phyloP scores from a whole-genome alignment of 2,329 filamentous ascomycete genomes.

The Fusarium aywerte region DNA sequence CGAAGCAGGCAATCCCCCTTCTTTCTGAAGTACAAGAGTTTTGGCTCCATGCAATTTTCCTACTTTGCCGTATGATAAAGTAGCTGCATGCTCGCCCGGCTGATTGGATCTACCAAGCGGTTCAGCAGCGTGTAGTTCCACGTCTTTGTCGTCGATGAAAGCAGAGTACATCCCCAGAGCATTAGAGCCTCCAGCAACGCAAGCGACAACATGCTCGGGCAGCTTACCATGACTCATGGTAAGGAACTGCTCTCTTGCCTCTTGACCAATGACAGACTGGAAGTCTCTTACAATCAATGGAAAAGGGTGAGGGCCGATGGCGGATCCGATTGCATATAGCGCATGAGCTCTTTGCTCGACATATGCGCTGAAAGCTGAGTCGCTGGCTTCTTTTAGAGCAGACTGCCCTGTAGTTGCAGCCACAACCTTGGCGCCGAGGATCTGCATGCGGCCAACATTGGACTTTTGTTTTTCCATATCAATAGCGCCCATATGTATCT shows the following conservation, averaged over 20 bases:
- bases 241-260: conserved; percentile 6
- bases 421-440: neutral
- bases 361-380: conserved; percentile 5
- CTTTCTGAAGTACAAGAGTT: conserved; percentile 5
- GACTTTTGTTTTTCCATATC: conserved; percentile 16
- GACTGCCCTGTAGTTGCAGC: conserved; percentile 7
- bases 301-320: conserved; percentile 14
- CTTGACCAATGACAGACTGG: conserved; percentile 11
- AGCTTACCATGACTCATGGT: neutral
- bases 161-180: conserved; percentile 9
- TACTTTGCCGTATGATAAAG: neutral
- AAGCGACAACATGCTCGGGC: conserved; percentile 8
- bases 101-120: neutral
- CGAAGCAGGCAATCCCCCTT: neutral
- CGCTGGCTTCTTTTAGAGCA: conserved; percentile 13
- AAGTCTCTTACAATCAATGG: conserved; percentile 13
- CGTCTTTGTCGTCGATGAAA: neutral
- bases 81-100: conserved; percentile 7
- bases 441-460: conserved; percentile 9
- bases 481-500: conserved; percentile 10
- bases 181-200: conserved; percentile 16
- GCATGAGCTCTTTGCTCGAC: conserved; percentile 2
- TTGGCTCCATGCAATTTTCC: conserved; percentile 16
- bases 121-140: neutral
- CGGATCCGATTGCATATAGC: conserved; percentile 6